A percentile compares a stretch with the other conserved stretches of the same genome.
Evolutionary conservation across 1,284 basidiomycete species (phyloP).

Genomic region (Irpex sp.): DNA sequence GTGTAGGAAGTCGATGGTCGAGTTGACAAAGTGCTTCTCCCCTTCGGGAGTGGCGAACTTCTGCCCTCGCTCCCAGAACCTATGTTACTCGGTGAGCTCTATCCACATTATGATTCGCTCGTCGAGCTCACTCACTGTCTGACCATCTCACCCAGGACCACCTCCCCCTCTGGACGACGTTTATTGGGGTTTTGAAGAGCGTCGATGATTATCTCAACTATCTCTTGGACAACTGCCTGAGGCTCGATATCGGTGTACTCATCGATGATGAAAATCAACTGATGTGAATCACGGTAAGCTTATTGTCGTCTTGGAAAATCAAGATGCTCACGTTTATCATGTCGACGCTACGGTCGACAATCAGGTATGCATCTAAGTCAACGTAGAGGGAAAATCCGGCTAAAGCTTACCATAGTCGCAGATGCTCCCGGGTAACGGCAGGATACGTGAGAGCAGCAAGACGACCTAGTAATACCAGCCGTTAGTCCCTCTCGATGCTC

Average conservation of each 20-base stretch:
- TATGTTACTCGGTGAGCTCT: background rate
- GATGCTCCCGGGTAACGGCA: background rate
- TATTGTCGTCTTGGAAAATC: no score
- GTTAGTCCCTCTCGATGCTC: background rate
- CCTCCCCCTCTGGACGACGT: conserved; percentile 26
- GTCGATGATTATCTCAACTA: conserved; percentile 32
- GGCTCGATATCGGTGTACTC: conserved; percentile 32
- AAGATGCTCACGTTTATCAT: conserved; percentile 26
- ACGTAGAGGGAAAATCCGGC: background rate
- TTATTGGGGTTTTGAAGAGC: conserved; percentile 29
- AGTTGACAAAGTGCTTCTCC: conserved; percentile 10
- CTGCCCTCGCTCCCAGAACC: conserved; percentile 18
- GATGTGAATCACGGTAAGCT: no score
- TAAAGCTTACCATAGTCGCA: background rate
- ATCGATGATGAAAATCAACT: conserved; percentile 36
- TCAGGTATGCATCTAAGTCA: background rate
- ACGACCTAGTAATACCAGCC: background rate
- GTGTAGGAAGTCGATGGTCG: conserved; percentile 21
- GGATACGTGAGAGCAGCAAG: background rate
- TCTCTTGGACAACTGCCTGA: conserved; percentile 16
- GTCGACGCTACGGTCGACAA: conserved; percentile 23
- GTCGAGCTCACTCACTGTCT: conserved; percentile 20
- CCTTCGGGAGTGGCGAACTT: conserved; percentile 2
- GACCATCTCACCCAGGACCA: conserved; percentile 27
- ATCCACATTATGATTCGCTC: background rate